Percentiles rank a stretch among this genome's conserved stretches.
Conservation (phyloP, 345 rosid species). For the Salix dunnii region DNA sequence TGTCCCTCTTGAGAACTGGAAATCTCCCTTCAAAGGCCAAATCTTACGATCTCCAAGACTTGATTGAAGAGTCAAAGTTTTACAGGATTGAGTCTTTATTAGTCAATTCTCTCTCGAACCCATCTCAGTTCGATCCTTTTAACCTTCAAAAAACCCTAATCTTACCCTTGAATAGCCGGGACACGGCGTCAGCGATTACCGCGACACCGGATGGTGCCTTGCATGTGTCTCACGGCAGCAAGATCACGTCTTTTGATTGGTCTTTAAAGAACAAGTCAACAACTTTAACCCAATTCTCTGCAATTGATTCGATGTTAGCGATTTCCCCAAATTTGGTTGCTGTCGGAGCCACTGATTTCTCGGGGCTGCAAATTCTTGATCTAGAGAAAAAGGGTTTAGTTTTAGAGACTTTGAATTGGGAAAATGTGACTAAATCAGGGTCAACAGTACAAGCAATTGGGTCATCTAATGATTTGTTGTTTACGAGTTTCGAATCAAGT, state of each 20-base stretch:
- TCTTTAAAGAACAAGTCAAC: slow-evolving; percentile 65
- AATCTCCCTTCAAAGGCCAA: slow-evolving; percentile 68
- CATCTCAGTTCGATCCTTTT: slow-evolving; percentile 72
- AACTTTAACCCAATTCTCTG: slow-evolving; percentile 68
- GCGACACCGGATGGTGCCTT: slow-evolving; percentile 59
- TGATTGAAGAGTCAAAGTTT: slow-evolving; percentile 71
- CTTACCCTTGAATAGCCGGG: slow-evolving; percentile 66
- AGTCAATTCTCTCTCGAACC: slow-evolving; percentile 48
- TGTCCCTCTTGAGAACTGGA: slow-evolving; percentile 78
- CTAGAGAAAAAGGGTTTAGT: slow-evolving; percentile 56
- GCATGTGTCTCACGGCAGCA: slow-evolving; percentile 85
- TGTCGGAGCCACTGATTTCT: slow-evolving; percentile 83
- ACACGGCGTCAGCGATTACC: slow-evolving; percentile 56
- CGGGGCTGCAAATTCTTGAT: slow-evolving; percentile 80
- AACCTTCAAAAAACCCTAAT: slow-evolving; percentile 56
- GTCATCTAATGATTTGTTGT: slow-evolving; percentile 50
- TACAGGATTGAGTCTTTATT: slow-evolving; percentile 64
- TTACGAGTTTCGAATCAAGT: slow-evolving; percentile 88
- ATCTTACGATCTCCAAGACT: slow-evolving; percentile 56
- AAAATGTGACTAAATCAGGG: slow-evolving; percentile 59
- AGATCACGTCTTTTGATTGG: slow-evolving; percentile 93
- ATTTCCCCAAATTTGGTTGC: slow-evolving; percentile 57
- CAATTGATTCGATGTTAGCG: slow-evolving; percentile 73
- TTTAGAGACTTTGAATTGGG: slow-evolving; percentile 59
- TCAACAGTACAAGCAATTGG: slow-evolving; percentile 87